Base-by-base conservation (phyloP, 2,329 filamentous ascomycete species). In the Aspergillus candidus region DNA sequence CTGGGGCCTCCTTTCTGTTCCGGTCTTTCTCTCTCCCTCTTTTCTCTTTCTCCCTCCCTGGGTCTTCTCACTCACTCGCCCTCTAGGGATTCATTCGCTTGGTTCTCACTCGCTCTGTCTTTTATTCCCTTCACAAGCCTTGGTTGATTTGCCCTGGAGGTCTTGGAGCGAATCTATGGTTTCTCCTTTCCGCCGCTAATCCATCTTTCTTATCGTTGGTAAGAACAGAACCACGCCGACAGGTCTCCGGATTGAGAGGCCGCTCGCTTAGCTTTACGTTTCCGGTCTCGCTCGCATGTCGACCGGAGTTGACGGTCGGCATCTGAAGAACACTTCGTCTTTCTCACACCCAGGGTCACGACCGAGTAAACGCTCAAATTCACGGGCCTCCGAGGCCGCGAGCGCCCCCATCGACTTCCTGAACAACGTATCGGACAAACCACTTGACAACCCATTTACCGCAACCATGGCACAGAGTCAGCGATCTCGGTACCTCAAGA, bases 381-480 rank as follows among this genome's bases (percentile, higher is more conserved):
- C 76, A 33, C 67, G 74, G 29, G 73, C 75, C 30, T 62, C 63
- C 53, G 67, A 62, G 56, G 61, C 63, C 47, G 48, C 52, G 46
- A 55, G 59, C 54, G 67, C 76, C 53, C 68, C 68, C 36, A 68
- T 72, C 58, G 68, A 74, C 53, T 74, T 76, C 52, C 57, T 67
- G 36, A 66, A 70, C 51, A 63, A 71, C 51, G 70, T 72, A 53
- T 50, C 57, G 41, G 58, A 56, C 34, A 63, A 65, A 50, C 62
- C 59, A 38, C 51, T 56, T 17, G 53, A 58, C 71, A 71, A 61
- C 48, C 42, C 44, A 33, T 58, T 46, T 46, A 42, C 66, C 62
- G 65, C 66, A 57, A 71, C 69, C 54, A 82, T 83, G 79, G 78
- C 79, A 56, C 78, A 80, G 69, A 77, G 74, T 52, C 77, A 80